Base-by-base conservation (phyloP, 768 basidiomycete genomes). In the Trametes cinnabarina region DNA sequence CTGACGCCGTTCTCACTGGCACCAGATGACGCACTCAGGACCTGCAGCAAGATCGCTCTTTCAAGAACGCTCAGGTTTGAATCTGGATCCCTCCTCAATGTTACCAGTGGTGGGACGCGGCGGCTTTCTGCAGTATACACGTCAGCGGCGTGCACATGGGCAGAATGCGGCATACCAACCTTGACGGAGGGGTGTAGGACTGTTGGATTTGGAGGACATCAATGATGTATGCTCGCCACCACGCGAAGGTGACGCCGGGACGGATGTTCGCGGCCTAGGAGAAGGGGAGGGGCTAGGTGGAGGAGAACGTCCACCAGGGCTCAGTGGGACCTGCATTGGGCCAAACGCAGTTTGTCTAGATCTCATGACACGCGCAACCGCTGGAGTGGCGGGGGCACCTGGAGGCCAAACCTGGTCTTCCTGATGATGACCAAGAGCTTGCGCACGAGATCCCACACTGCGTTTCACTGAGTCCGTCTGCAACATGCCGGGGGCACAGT, bases 81-180 rank as follows among this genome's bases (percentile, higher is more conserved):
- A 25, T 58, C 58, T 2, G 69, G 67, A 44, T 70, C 68, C 11
- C 55, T 54, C 26, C 55, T n/a, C n/a, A n/a, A n/a, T n/a, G n/a
- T n/a, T n/a, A n/a, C n/a, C n/a, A n/a, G n/a, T n/a, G n/a, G n/a
- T n/a, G n/a, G n/a, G n/a, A n/a, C n/a, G n/a, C n/a, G n/a, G n/a
- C n/a, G n/a, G n/a, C n/a, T n/a, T n/a, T n/a, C n/a, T n/a, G n/a
- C n/a, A n/a, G n/a, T n/a, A n/a, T n/a, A n/a, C n/a, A n/a, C n/a
- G n/a, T n/a, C n/a, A n/a, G n/a, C n/a, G n/a, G n/a, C n/a, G n/a
- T n/a, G n/a, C n/a, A n/a, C n/a, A n/a, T n/a, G n/a, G n/a, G n/a
- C n/a, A n/a, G n/a, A n/a, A n/a, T n/a, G n/a, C n/a, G n/a, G n/a
- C 30, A 12, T 32, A 7, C 12, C 7, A 32, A 32, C 30, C 30